A percentile compares a stretch with the other conserved stretches of the same genome.
These are phyloP conservation scores for Arctium minus DNA, from an alignment of 129 eudicot species.

Conservation along the genomic window DNA sequence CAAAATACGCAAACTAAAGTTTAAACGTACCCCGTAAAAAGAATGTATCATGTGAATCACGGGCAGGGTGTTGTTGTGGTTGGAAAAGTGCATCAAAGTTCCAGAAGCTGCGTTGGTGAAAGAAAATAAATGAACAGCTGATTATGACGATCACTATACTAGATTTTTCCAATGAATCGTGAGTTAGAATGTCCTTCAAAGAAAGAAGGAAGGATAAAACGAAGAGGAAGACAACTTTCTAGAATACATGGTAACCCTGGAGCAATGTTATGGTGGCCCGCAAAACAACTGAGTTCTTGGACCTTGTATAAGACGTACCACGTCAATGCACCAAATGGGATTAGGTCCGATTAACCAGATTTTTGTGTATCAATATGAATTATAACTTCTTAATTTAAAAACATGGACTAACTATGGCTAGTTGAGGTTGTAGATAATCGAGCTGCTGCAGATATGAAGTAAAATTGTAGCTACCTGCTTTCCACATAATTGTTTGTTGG, in stretches of 20 bases:
- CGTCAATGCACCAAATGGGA: background rate
- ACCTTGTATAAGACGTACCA: too few species aligned
- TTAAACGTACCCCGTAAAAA: conserved; percentile 63
- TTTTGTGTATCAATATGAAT: background rate
- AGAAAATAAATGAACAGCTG: background rate
- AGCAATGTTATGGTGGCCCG: too few species aligned
- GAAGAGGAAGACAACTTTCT: too few species aligned
- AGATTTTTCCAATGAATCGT: background rate
- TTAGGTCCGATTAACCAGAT: background rate
- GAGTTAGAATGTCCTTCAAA: background rate
- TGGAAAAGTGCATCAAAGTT: conserved; percentile 97
- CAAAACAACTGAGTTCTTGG: too few species aligned
- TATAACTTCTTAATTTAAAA: background rate
- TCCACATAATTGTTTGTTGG: conserved; percentile 97
- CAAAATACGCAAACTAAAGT: background rate
- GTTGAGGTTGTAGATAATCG: background rate
- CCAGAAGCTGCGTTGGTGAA: conserved; percentile 68
- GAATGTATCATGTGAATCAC: conserved; percentile 99
- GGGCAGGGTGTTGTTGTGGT: conserved; percentile 99
- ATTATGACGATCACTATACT: background rate
- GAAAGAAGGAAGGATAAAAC: background rate
- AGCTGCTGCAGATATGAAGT: background rate
- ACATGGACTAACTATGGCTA: background rate
- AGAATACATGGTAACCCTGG: too few species aligned
- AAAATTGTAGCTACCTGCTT: conserved; percentile 65